Evolutionary conservation across 1,284 basidiomycete species (phyloP).

Genomic region (Paramarasmius palmivorus): DNA sequence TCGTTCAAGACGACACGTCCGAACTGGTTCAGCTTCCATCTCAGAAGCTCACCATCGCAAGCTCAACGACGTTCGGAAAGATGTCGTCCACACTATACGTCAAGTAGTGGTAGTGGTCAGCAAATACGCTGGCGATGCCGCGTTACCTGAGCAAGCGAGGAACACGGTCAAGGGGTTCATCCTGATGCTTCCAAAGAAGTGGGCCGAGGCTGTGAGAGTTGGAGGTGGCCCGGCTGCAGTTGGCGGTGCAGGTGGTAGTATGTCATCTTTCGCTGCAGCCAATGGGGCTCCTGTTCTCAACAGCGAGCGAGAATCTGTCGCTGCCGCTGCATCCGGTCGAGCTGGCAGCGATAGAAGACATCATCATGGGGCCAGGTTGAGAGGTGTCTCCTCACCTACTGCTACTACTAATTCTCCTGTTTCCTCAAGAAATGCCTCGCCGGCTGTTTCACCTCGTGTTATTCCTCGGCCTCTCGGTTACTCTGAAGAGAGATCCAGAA

Average conservation of each 20-base stretch:
- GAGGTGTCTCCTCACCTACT: constrained; percentile 10
- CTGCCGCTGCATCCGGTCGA: constrained; percentile 40
- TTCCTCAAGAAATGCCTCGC: constrained; percentile 31
- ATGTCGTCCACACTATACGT: constrained; percentile 84
- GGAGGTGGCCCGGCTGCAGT: constrained; percentile 10
- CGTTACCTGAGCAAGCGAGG: constrained; percentile 84
- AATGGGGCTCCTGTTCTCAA: constrained; percentile 6
- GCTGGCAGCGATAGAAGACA: constrained; percentile 20
- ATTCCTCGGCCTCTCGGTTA: background rate
- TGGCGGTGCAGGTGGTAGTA: constrained; percentile 19
- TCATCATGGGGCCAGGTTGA: constrained; percentile 4
- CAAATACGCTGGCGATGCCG: constrained; percentile 81
- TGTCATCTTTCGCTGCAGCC: constrained; percentile 9
- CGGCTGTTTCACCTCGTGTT: constrained; percentile 26
- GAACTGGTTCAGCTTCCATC: constrained; percentile 34
- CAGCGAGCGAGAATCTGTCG: constrained; percentile 28
- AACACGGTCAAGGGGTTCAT: constrained; percentile 80
- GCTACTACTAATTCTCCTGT: constrained; percentile 9
- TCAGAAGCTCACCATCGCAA: constrained; percentile 56
- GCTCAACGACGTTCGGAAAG: constrained; percentile 72
- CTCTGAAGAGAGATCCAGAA: background rate
- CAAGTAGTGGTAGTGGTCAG: constrained; percentile 89
- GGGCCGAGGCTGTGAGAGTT: constrained; percentile 51
- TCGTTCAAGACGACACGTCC: constrained; percentile 25
- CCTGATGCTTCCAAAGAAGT: constrained; percentile 78